A percentile compares a stretch with the other conserved stretches of the same genome.
Conservation (phyloP, 2,329 filamentous ascomycete species). For the Anthostomella pinea region DNA sequence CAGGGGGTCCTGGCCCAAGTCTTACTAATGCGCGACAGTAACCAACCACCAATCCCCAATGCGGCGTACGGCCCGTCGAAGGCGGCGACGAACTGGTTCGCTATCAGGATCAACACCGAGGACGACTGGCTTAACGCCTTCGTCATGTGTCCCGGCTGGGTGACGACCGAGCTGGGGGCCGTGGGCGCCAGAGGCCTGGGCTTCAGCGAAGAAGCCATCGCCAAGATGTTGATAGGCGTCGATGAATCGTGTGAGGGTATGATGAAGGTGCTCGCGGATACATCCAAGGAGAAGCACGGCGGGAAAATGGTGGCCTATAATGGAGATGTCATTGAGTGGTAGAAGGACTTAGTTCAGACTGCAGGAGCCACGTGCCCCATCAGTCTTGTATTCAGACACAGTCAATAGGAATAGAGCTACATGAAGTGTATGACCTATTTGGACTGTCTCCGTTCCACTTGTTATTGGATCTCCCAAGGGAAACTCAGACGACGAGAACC, state of each 20-base stretch:
- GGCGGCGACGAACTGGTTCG: slow-evolving; percentile 31
- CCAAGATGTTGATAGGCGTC: slow-evolving; percentile 32
- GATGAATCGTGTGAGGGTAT: slow-evolving; percentile 35
- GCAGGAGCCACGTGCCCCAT: no score
- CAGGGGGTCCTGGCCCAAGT: no score
- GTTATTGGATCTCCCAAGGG: no score
- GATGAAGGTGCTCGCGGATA: slow-evolving; percentile 16
- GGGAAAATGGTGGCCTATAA: slow-evolving; percentile 11
- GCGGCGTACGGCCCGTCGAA: slow-evolving; percentile 45
- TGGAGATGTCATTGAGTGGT: slow-evolving; percentile 6
- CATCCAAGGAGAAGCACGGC: slow-evolving; percentile 15
- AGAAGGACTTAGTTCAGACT: no score
- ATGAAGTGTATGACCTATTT: no score
- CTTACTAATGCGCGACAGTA: slow-evolving; percentile 6
- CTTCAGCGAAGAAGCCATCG: no score
- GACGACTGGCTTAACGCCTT: slow-evolving; percentile 31
- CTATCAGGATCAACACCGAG: slow-evolving; percentile 29
- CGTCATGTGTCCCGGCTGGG: slow-evolving; percentile 33
- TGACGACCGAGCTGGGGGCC: slow-evolving; percentile 41
- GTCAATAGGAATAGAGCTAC: no score
- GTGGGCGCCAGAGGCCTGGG: slow-evolving; percentile 31
- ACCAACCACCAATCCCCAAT: slow-evolving; percentile 25
- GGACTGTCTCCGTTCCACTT: no score
- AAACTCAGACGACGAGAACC: no score
- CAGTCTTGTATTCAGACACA: no score